Evolutionary conservation across 805 yeast species (phyloP).

Genomic region (Jamesozyma lodderae): DNA sequence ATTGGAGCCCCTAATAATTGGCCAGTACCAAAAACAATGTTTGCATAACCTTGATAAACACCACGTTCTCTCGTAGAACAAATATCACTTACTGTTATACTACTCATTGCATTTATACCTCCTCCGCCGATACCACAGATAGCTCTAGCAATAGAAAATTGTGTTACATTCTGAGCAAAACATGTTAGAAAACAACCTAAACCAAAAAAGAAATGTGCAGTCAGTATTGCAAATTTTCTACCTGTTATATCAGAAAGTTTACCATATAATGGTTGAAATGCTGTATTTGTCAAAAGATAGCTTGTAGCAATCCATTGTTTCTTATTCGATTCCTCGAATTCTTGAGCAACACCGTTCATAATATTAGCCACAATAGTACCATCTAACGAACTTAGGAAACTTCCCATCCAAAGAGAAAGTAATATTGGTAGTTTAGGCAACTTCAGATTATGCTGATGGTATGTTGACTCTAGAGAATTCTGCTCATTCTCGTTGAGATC

Average conservation of each 20-base stretch:
- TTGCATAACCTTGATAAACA: conserved; percentile 73
- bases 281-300: conserved; percentile 52
- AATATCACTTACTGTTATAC: conserved; percentile 69
- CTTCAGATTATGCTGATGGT: conserved; percentile 20
- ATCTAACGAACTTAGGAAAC: conserved; percentile 39
- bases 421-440: conserved; percentile 27
- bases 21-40: conserved; percentile 66
- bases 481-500: conserved; percentile 4
- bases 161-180: conserved; percentile 25
- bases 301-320: conserved; percentile 63
- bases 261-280: conserved; percentile 61
- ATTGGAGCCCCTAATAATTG: conserved; percentile 61
- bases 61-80: conserved; percentile 73
- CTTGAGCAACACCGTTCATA: conserved; percentile 40
- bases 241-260: conserved; percentile 50
- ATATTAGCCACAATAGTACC: conserved; percentile 42
- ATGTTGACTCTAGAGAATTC: conserved; percentile 16
- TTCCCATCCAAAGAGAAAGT: conserved; percentile 38
- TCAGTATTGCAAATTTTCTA: conserved; percentile 35
- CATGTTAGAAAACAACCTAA: conserved; percentile 40
- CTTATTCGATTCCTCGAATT: conserved; percentile 39
- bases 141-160: conserved; percentile 48
- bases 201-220: conserved; percentile 36
- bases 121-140: conserved; percentile 90
- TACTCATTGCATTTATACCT: conserved; percentile 66